Evolutionary conservation across 371 early-diverging fungal species (phyloP).

Genomic region (Haplosporangium sp.): DNA sequence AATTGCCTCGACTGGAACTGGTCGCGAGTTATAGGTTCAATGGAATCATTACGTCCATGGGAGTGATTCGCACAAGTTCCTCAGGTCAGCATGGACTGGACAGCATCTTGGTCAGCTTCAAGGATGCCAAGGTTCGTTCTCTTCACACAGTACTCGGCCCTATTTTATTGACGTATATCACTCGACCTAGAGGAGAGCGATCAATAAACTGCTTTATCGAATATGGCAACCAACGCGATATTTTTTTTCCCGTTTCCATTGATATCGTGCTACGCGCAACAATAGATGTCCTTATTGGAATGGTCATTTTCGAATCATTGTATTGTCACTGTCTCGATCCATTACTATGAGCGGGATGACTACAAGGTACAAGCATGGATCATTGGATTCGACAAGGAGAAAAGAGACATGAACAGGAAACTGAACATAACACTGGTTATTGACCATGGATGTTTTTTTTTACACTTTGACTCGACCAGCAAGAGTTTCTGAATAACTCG

Average conservation of each 20-base stretch:
- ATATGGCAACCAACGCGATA: constrained; percentile 3
- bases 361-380: constrained; percentile 69
- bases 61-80: constrained; percentile 75
- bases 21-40: constrained; percentile 80
- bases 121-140: constrained; percentile 89
- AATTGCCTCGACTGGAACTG: constrained; percentile 79
- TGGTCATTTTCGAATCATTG: constrained; percentile 81
- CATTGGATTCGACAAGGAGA: neutral
- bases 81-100: constrained; percentile 81
- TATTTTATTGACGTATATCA: neutral
- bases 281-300: constrained; percentile 91
- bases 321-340: constrained; percentile 93
- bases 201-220: constrained; percentile 36
- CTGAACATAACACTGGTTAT: neutral
- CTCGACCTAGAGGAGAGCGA: neutral
- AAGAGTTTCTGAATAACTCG: constrained; percentile 74
- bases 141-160: neutral
- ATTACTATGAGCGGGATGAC: constrained; percentile 95
- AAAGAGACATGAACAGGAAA: neutral
- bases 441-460: neutral
- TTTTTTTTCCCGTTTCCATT: constrained; percentile 4
- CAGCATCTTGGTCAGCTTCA: constrained; percentile 86
- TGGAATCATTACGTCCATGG: constrained; percentile 85
- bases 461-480: constrained; percentile 33
- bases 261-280: neutral